Conservation (phyloP, 2,329 filamentous ascomycete species). For the Colletotrichum sp. region DNA sequence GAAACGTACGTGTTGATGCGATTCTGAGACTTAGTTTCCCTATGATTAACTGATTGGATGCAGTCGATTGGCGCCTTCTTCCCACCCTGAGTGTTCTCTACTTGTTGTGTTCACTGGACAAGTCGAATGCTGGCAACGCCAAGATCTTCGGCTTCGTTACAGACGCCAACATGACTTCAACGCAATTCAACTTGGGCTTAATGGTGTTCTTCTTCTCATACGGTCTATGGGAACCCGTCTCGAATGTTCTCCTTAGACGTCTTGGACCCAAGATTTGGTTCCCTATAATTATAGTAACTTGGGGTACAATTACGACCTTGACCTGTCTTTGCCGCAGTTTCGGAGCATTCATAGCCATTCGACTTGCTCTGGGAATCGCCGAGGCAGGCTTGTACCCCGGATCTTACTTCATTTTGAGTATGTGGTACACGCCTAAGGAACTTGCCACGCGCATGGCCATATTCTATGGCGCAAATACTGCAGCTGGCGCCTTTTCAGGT, state of each 20-base stretch:
- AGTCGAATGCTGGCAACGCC: not conserved
- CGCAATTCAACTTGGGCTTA: constrained; percentile 43
- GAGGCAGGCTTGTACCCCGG: not conserved
- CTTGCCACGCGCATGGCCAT: not conserved
- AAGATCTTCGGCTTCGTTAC: constrained; percentile 15
- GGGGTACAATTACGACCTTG: not conserved
- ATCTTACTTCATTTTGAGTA: not conserved
- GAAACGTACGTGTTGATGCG: not conserved
- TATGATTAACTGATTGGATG: not conserved
- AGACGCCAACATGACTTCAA: not conserved
- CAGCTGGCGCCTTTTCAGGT: not conserved
- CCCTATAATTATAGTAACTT: not conserved
- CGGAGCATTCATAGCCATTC: not conserved
- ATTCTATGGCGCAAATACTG: not conserved
- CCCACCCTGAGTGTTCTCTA: not conserved
- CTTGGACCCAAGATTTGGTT: not conserved
- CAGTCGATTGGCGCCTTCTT: not conserved
- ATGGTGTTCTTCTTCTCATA: constrained; percentile 47
- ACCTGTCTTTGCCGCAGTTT: not conserved
- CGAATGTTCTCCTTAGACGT: not conserved
- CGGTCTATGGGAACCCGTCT: constrained; percentile 12
- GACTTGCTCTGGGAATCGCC: not conserved
- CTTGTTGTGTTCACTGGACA: not conserved
- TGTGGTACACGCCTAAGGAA: not conserved
- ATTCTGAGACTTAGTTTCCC: not conserved